Percentiles rank a stretch among this genome's conserved stretches.
These are phyloP conservation scores for Periconia sp. DNA, from an alignment of 2,329 filamentous ascomycete species.

Conservation along the genomic window DNA sequence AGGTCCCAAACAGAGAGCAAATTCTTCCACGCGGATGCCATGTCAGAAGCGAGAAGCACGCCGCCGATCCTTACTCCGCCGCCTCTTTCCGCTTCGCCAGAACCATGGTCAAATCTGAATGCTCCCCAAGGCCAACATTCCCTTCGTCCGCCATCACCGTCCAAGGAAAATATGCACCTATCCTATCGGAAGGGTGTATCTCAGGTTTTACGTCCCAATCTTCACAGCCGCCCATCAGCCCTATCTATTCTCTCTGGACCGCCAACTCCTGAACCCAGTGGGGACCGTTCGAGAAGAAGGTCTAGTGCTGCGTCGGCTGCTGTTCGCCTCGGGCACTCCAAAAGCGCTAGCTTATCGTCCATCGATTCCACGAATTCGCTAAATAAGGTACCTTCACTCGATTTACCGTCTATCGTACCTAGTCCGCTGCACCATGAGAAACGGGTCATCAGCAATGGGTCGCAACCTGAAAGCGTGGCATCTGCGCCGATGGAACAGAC, in stretches of 20 bases:
- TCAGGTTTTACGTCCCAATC: conserved; percentile 52
- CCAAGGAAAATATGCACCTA: conserved; percentile 55
- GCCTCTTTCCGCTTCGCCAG: conserved; percentile 30
- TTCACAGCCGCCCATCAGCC: conserved; percentile 37
- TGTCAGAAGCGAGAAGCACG: conserved; percentile 46
- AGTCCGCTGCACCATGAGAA: conserved; percentile 45
- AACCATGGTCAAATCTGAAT: conserved; percentile 22
- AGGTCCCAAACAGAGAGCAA: conserved; percentile 53
- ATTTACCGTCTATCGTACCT: conserved; percentile 26
- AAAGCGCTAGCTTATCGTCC: conserved; percentile 53
- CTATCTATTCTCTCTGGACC: conserved; percentile 40
- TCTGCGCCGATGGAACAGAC: conserved; percentile 30
- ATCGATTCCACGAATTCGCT: conserved; percentile 50
- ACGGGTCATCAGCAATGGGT: conserved; percentile 30
- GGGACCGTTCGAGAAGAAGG: conserved; percentile 32
- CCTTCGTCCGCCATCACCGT: conserved; percentile 51
- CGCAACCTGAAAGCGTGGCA: conserved; percentile 31
- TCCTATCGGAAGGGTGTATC: conserved; percentile 58
- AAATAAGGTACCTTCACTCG: conserved; percentile 34
- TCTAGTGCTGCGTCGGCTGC: conserved; percentile 40
- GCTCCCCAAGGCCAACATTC: conserved; percentile 23
- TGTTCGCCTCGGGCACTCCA: conserved; percentile 39
- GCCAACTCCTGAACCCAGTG: conserved; percentile 24
- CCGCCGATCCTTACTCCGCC: conserved; percentile 42
- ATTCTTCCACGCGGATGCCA: conserved; percentile 75